Conservation (phyloP, 768 basidiomycete species). For the Collybia sp. region DNA sequence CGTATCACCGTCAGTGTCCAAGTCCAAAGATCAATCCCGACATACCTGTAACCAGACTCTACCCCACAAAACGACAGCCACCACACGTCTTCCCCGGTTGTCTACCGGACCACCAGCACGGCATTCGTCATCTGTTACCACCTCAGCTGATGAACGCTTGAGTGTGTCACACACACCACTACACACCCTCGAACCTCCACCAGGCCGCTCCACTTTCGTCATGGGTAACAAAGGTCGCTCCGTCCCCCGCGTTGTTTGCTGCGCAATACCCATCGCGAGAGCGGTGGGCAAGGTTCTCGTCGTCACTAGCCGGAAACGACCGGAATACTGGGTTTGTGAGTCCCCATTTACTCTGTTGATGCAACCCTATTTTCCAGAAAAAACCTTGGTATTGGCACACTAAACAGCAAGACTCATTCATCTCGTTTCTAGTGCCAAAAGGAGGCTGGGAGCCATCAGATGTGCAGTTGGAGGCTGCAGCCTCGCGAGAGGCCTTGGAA, state of each 20-base stretch:
- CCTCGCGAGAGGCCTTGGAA: slow-evolving; percentile 89
- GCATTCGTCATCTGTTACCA: slow-evolving; percentile 11
- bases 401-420: slow-evolving; percentile 3
- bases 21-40: too few relatives aligned
- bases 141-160: slow-evolving; percentile 22
- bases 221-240: slow-evolving; percentile 73
- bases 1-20: too few relatives aligned
- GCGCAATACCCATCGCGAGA: slow-evolving; percentile 80
- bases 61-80: slow-evolving; percentile 4
- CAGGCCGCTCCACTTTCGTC: slow-evolving; percentile 9
- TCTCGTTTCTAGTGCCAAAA: slow-evolving; percentile 66
- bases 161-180: slow-evolving; percentile 14
- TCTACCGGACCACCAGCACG: slow-evolving; percentile 17
- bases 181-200: slow-evolving; percentile 7
- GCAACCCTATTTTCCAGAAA: slow-evolving; percentile 7
- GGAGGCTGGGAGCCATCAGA: slow-evolving; percentile 87
- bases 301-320: slow-evolving; percentile 79
- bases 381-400: slow-evolving; percentile 5
- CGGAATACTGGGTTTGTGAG: slow-evolving; percentile 86
- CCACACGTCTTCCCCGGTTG: slow-evolving; percentile 12
- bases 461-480: slow-evolving; percentile 79
- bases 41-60: not conserved
- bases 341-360: slow-evolving; percentile 19
- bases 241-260: slow-evolving; percentile 83
- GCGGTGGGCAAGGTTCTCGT: slow-evolving; percentile 75